phyloP scores from a whole-genome alignment of 305 asterid genomes.

The Fraxinus floribunda region DNA sequence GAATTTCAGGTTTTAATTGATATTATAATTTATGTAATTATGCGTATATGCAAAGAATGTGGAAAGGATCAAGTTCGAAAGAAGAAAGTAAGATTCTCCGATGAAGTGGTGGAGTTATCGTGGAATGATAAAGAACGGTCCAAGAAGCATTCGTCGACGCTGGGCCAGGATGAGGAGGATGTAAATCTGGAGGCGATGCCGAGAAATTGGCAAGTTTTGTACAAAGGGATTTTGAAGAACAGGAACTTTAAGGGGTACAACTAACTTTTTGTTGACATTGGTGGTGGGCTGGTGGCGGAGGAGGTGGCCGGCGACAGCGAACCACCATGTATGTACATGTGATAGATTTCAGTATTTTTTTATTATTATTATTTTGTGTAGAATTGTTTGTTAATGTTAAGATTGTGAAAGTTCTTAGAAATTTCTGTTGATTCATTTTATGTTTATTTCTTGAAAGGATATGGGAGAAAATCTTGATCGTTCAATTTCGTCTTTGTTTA shows the following conservation, averaged over 20 bases:
- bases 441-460: neutral
- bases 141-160: conserved; percentile 2
- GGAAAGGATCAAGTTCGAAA: conserved; percentile 30
- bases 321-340: neutral
- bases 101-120: conserved; percentile 22
- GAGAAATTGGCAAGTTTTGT: conserved; percentile 71
- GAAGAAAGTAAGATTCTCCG: conserved; percentile 66
- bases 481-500: neutral
- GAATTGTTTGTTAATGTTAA: neutral
- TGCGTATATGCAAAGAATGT: conserved; percentile 15
- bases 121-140: neutral
- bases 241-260: conserved; percentile 42
- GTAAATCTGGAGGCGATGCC: conserved; percentile 59
- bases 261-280: neutral
- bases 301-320: neutral
- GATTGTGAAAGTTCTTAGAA: neutral
- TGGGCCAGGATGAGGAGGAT: conserved; percentile 25
- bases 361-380: neutral
- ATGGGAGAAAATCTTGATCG: neutral
- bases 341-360: neutral
- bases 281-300: neutral
- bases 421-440: neutral
- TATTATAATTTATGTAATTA: too few relatives aligned
- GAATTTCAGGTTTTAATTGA: neutral
- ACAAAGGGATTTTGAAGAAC: conserved; percentile 59